Base-by-base conservation (phyloP, 257 asterid species). In the Prunella vulgaris region DNA sequence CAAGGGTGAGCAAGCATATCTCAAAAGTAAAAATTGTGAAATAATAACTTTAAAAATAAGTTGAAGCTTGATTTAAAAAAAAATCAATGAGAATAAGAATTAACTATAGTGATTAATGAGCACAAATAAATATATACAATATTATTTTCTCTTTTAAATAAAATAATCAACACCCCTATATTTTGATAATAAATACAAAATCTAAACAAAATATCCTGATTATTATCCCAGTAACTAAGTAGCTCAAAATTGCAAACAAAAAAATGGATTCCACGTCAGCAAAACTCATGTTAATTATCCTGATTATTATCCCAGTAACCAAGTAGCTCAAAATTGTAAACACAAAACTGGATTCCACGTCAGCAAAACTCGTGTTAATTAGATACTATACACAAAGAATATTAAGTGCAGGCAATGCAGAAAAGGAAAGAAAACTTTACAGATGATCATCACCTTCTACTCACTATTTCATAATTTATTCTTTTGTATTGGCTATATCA, bases 371-470 rank as follows among this genome's bases (percentile, higher is more conserved):
- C 7, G 42, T 27, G 51, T 24, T 32, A 42, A 74, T 66, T 40
- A 5, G 71, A 58, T 48, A 42, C 72, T 77, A 40, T 63, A 33
- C 75, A 74, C 21, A 51, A 56, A 49, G 52, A 71, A 74, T 77
- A 70, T 54, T n/a, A 62, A 70, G 61, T 60, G 77, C 62, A 65
- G 67, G 52, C 3, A 21, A 48, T 52, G 64, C 72, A 76, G 68
- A 60, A 30, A 46, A 64, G 52, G 51, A 69, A 74, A 68, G 49
- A 71, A 71, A 65, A 54, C 74, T 69, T 56, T 33, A 73, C 76
- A 72, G 57, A 33, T 49, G 51, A 68, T 30, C 76, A 60, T 13
- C 62, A 30, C 10, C 46, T 20, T 32, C 5, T 7, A 49, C 24
- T 17, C 60, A 61, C 68, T 62, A 37, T 17, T 42, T 9, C 40